Evolutionary conservation across 371 early-diverging fungal genomes (phyloP), one percentile per base, ranked within the genome.

Genomic region (Rhizopus stolonifer): DNA sequence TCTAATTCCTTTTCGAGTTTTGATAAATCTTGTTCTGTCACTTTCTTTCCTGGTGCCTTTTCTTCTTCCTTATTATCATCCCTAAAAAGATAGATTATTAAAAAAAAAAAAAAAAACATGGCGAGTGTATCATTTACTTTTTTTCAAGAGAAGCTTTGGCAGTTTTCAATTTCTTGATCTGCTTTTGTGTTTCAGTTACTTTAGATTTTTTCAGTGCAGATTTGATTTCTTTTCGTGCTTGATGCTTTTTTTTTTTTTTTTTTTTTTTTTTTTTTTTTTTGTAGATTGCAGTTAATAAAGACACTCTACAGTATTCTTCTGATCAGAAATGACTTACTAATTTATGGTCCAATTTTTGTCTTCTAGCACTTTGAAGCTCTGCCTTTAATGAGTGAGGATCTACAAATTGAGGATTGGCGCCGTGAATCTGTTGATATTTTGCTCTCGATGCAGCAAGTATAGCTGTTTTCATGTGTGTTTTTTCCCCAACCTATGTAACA

Each of bases 151-250:
- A 58, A 25, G 55, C 45, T 4, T 56, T 61, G 10, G 66, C 57
- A 9, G 60, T 46, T 15, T 62, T 66, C 3, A 70, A 31, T 24
- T 68, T 67, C 33, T 67, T 72, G 33, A 60, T 49, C 36, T 69
- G 72, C 22, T 64, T 67, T 55, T 66, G 72, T 33, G 52, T 49
- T 54, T 76, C 77, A 4, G 42, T 34, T 2, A 46, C 40, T 31
- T 66, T 70, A 24, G 64, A 56, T 24, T 76, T 76, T 32, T 76
- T 76, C 17, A 72, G 43, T 17, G 55, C 54, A 18, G 54, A 34
- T 15, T 55, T 60, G 2, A 72, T 15, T n/a, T 71, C 77, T 46
- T 58, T 70, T 22, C 50, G 54, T 17, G 60, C 62, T 48, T 76
- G 77, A 52, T 68, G 66, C 77, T 76, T 50, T 11, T 10, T 32